Evolutionary conservation across 2,329 filamentous ascomycete species (phyloP), one percentile per base, ranked within the genome.

Genomic region (Botrytis tulipae): DNA sequence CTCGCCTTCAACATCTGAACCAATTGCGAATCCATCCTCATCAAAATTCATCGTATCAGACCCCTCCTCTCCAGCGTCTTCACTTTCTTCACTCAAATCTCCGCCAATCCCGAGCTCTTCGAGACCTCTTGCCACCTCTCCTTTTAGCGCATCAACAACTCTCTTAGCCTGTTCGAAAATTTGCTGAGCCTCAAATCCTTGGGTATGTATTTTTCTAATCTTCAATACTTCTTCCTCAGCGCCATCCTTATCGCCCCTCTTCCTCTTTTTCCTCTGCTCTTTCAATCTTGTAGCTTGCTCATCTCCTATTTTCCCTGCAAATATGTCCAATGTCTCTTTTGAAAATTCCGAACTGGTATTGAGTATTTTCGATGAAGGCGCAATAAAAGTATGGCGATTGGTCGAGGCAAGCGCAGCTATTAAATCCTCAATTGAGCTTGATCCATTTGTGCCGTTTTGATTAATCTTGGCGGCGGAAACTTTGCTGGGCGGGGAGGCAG

Each of bases 141-240:
- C 82, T 61, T 84, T 84, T 10, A 90, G 83, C 65, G 90, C 88
- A 75, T 92, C 87, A 73, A 98, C 90, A 32, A 98, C 93, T 78
- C 93, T 90, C 80, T 91, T 91, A 14, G 94, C 92, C 84, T 99
- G 96, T 82, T 98, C 93, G 93, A 95, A 99, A 61, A 99, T 91
- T 83, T 98, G 95, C 32, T 91, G 89, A 18, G 93, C 91, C 78
- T 92, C 93, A 78, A 98, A 97, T 0, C 95, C 96, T 73, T 97
- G 90, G 10, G 94, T 86, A 81, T 98, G 93, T 25, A 99, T 85
- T 82, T 93, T 94, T 78, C 92, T 91, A 79, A 97, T 85, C 79
- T 94, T 94, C 76, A 98, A 80, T 1, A 92, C 84, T 48, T 82
- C 82, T 46, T 83, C 83, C 70, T 86, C 83, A 6, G 82, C 82